Base-by-base conservation (phyloP, 495 filamentous ascomycete species). In the Eremomyces bilateralis region DNA sequence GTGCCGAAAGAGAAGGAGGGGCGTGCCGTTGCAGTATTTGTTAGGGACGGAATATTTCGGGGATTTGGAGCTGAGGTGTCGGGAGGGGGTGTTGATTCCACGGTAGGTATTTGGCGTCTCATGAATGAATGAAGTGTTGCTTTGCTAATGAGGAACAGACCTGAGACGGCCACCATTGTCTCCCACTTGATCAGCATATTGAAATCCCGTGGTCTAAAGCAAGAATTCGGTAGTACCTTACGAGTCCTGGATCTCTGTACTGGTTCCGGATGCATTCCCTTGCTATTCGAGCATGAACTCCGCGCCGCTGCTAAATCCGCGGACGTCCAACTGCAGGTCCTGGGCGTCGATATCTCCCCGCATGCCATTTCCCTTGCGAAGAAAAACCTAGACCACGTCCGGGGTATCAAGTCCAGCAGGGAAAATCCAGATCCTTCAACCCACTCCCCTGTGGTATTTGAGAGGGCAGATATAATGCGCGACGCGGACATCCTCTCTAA, bases 41-140 rank as follows among this genome's bases (percentile, higher is more conserved):
- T 60, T 97, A 2, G 83, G 83, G 0, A 70, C 71, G 12, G 84
- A 95, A 47, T 84, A 78, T 10, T 94, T 97, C 48, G 84, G 83
- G 0, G 58, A 71, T 2, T 52, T 93, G 10, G 73, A 84, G 27
- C 78, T 97, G n/a, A 53, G 62, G 25, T 91, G 81, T 43, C 53
- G 56, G 22, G 64, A 57, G 11, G 78, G 77, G 0, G 83, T 93
- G 1, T 52, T 97, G 29, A 92, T 97, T 41, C 85, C 85, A 20
- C 63, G 84, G 69, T 82, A 21, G 1, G 51, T 46, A 10, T 15
- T 18, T 21, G 15, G n/a, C n/a, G n/a, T n/a, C n/a, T n/a, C n/a
- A n/a, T n/a, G n/a, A n/a, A n/a, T n/a, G n/a, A n/a, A n/a, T n/a
- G n/a, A n/a, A n/a, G n/a, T n/a, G n/a, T n/a, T n/a, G n/a, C n/a